Base-by-base conservation (phyloP, 306 rosid species). In the Ammopiptanthus mongolicus region DNA sequence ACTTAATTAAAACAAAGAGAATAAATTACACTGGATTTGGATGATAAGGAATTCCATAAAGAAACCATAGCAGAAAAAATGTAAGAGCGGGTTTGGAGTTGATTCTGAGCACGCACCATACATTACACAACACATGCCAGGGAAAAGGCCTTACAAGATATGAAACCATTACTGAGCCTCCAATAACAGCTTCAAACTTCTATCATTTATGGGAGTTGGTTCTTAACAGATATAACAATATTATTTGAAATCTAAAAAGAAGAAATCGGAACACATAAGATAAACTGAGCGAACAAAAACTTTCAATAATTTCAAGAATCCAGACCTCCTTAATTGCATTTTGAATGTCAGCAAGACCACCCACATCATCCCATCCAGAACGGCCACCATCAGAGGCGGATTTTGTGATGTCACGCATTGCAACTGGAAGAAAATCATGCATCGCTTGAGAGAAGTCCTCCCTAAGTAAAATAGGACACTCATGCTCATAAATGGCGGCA, bases 291-390 rank as follows among this genome's bases (percentile, higher is more conserved):
- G 52, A 52, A 53, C 17, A 41, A 37, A 28, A 53, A 36, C 33
- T 36, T 53, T 36, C 41, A 79, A 53, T 48, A 28, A 69, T 75
- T 70, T 69, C 51, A 47, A 8, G 36, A 76, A 76, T 62, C 66
- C 63, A 8, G 50, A 90, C 98, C 97, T 94, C 98, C 73, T 84
- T 87, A 79, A 94, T 94, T 63, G 93, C 80, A 79, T 88, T 94
- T 77, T 69, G 89, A 79, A 91, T 89, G 79, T 94, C 97, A 64
- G 63, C 82, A 71, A 94, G 96, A 79, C 98, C 98, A 65, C 98
- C 98, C 65, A 94, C 97, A 63, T 94, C 96, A 58, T 90, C 95
- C 98, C 98, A 94, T 76, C 98, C 98, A 78, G 95, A 74, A 75
- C 87, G 95, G 59, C 90, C 96, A 73, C 84, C 93, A 69, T 90